phyloP scores from a whole-genome alignment of 2,329 filamentous ascomycete species.

The Plectosphaerella sp. region DNA sequence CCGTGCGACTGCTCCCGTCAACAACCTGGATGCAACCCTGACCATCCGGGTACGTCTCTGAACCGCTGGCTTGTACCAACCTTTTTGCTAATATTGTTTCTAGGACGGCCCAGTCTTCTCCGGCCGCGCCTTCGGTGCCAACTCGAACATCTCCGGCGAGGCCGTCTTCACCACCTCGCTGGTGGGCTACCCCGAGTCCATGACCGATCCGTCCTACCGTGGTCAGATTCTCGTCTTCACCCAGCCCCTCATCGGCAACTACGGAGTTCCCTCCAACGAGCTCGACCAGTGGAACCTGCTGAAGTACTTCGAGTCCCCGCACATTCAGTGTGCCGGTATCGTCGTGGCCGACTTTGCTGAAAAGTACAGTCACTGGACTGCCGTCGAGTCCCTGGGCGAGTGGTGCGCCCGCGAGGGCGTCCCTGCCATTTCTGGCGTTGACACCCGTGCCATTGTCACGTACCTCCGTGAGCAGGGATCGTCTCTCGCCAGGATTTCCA shows the following conservation, averaged over 20 bases:
- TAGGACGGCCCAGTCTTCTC: slow-evolving; percentile 93
- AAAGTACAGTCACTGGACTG: slow-evolving; percentile 98
- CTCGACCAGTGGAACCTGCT: slow-evolving; percentile 86
- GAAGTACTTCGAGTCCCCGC: slow-evolving; percentile 97
- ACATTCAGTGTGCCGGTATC: slow-evolving; percentile 93
- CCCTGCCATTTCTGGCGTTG: slow-evolving; percentile 92
- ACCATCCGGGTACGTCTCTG: slow-evolving; percentile 72
- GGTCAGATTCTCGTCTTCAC: slow-evolving; percentile 98
- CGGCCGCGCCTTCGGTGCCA: slow-evolving; percentile 93
- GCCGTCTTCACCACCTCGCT: slow-evolving; percentile 98
- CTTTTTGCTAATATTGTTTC: slow-evolving; percentile 13
- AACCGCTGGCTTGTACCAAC: background rate
- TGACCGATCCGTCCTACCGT: slow-evolving; percentile 83
- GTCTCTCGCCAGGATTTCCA: slow-evolving; percentile 87
- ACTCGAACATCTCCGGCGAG: slow-evolving; percentile 94
- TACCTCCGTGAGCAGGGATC: slow-evolving; percentile 94
- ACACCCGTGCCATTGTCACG: slow-evolving; percentile 95
- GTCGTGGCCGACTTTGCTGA: slow-evolving; percentile 93
- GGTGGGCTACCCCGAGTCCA: slow-evolving; percentile 94
- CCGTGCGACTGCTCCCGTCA: slow-evolving; percentile 60
- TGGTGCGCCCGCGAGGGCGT: slow-evolving; percentile 98
- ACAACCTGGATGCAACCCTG: slow-evolving; percentile 80
- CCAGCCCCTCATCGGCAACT: slow-evolving; percentile 96
- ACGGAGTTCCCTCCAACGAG: slow-evolving; percentile 83
- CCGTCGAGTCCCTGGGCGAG: slow-evolving; percentile 84